These are phyloP conservation scores for Vitis riparia DNA, from an alignment of 164 flowering plant species.

Conservation along the genomic window DNA sequence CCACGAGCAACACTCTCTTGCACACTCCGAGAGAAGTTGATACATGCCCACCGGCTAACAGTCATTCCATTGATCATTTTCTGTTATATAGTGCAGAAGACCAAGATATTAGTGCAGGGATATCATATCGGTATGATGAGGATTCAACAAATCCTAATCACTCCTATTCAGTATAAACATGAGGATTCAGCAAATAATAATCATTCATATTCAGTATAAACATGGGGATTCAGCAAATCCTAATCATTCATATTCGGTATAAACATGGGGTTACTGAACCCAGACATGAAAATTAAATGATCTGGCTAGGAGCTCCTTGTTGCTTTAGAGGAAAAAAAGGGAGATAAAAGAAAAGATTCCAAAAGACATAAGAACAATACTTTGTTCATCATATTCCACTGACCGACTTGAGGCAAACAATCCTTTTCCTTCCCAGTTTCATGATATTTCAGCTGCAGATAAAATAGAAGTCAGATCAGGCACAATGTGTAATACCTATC, in stretches of 20 bases:
- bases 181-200: background rate
- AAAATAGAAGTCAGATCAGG: slow-evolving; percentile 7
- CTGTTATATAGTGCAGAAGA: slow-evolving; percentile 29
- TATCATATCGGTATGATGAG: no score
- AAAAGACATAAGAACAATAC: slow-evolving; percentile 21
- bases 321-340: background rate
- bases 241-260: background rate
- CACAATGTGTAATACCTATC: background rate
- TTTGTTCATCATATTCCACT: slow-evolving; percentile 95
- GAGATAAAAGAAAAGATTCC: background rate
- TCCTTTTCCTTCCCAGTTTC: slow-evolving; percentile 80
- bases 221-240: background rate
- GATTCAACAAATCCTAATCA: no score
- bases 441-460: slow-evolving; percentile 70
- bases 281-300: background rate
- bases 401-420: slow-evolving; percentile 86
- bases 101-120: background rate
- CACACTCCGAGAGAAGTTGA: slow-evolving; percentile 76
- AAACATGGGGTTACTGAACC: no score
- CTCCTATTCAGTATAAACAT: background rate
- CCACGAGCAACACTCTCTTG: slow-evolving; percentile 80
- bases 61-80: slow-evolving; percentile 88
- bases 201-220: background rate
- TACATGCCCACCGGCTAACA: slow-evolving; percentile 75
- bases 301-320: no score